Conservation (phyloP, 2,329 filamentous ascomycete species). For the Leptographium flavum region DNA sequence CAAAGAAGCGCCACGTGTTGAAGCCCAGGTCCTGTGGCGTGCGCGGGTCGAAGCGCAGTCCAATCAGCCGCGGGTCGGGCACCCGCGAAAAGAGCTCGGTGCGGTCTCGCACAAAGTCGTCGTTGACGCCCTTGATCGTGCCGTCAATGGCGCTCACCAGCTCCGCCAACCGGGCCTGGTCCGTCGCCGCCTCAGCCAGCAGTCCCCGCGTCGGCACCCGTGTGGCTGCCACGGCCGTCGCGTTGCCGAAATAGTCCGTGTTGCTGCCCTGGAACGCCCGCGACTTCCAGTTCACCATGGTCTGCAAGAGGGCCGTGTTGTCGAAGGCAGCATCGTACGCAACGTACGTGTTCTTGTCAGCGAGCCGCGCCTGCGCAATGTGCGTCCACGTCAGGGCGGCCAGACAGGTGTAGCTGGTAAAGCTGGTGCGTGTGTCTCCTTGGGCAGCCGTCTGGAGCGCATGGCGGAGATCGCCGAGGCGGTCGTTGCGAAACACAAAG, state of each 20-base stretch:
- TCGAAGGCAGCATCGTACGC: not conserved
- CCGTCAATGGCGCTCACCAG: conserved; percentile 18
- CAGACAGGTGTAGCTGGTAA: conserved; percentile 16
- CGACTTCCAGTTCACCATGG: conserved; percentile 27
- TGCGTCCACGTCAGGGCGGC: conserved; percentile 26
- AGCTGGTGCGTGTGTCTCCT: not conserved
- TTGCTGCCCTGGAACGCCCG: conserved; percentile 19
- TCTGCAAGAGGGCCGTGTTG: conserved; percentile 18
- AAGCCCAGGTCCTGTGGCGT: conserved; percentile 24
- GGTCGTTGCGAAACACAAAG: conserved; percentile 23
- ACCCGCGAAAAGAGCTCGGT: conserved; percentile 22
- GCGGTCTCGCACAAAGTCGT: conserved; percentile 23
- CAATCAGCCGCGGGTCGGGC: conserved; percentile 25
- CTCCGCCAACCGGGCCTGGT: conserved; percentile 15
- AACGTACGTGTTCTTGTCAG: conserved; percentile 4
- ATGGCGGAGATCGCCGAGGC: conserved; percentile 19
- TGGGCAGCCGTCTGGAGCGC: conserved; percentile 11
- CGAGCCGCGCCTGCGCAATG: conserved; percentile 20
- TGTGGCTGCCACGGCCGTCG: conserved; percentile 24
- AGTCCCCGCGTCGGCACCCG: conserved; percentile 13
- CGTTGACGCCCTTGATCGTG: conserved; percentile 23
- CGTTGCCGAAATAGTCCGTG: conserved; percentile 26
- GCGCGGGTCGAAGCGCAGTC: conserved; percentile 26
- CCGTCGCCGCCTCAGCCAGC: conserved; percentile 10
- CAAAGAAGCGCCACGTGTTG: conserved; percentile 31